Evolutionary conservation across 768 basidiomycete genomes (phyloP).

Genomic region (Candolleomyces aberdarensis): DNA sequence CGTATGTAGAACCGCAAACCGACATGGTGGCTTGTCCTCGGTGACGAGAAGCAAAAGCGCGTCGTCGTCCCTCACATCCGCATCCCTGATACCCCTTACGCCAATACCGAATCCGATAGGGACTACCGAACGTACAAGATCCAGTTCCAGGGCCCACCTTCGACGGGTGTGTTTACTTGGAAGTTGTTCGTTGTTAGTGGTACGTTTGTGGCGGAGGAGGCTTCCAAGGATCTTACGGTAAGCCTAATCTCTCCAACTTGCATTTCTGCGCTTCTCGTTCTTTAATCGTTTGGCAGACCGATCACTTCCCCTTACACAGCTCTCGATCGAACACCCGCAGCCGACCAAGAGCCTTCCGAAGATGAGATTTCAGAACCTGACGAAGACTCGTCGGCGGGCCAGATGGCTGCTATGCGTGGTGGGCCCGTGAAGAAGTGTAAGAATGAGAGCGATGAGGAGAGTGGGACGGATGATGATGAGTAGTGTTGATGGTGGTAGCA

Average conservation of each 20-base stretch:
- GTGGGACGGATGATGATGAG: slow-evolving; percentile 46
- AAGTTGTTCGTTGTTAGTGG: slow-evolving; percentile 84
- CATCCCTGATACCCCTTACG: too few relatives aligned
- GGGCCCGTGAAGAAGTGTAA: slow-evolving; percentile 70
- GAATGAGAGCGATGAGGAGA: slow-evolving; percentile 38
- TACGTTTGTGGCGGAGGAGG: slow-evolving; percentile 83
- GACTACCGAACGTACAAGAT: slow-evolving; percentile 90
- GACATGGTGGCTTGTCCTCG: slow-evolving; percentile 88
- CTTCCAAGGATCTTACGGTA: slow-evolving; percentile 62
- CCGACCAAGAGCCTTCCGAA: slow-evolving; percentile 61
- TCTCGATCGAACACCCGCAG: slow-evolving; percentile 75
- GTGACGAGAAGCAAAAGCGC: slow-evolving; percentile 91
- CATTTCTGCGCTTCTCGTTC: too few relatives aligned
- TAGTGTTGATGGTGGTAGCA: slow-evolving; percentile 49
- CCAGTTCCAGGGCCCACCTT: slow-evolving; percentile 92
- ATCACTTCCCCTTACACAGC: slow-evolving; percentile 13
- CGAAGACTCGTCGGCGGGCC: slow-evolving; percentile 93
- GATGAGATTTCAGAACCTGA: slow-evolving; percentile 99
- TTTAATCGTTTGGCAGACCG: too few relatives aligned
- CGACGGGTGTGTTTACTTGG: slow-evolving; percentile 84
- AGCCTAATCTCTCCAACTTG: too few relatives aligned
- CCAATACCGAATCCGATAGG: too few relatives aligned
- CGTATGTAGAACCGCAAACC: too few relatives aligned
- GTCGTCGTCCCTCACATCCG: too few relatives aligned
- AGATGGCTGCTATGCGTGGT: slow-evolving; percentile 96